phyloP scores from a whole-genome alignment of 2,329 filamentous ascomycete species.

The Podosphaera aphanis region DNA sequence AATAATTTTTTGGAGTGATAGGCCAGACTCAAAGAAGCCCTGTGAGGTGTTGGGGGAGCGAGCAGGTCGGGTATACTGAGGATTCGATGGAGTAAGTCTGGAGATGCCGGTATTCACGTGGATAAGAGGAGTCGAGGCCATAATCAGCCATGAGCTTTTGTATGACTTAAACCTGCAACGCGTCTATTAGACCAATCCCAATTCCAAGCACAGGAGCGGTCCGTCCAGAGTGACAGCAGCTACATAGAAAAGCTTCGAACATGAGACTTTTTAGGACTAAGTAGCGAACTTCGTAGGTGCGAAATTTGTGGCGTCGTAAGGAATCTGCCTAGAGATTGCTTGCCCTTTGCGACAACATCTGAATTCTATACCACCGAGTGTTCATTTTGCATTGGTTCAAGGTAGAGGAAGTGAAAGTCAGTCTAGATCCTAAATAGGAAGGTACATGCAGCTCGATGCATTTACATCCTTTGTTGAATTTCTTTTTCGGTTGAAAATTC shows the following conservation, averaged over 20 bases:
- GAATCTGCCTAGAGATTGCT: too few relatives aligned
- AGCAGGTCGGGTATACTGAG: conserved; percentile 39
- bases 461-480: too few relatives aligned
- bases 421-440: too few relatives aligned
- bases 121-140: conserved; percentile 16
- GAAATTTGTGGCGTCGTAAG: too few relatives aligned
- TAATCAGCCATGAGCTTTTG: conserved; percentile 14
- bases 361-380: too few relatives aligned
- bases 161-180: conserved; percentile 4
- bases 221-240: neutral
- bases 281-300: too few relatives aligned
- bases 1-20: conserved; percentile 65
- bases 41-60: conserved; percentile 34
- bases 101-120: conserved; percentile 19
- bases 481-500: too few relatives aligned
- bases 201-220: neutral
- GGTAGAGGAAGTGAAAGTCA: too few relatives aligned
- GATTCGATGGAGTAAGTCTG: conserved; percentile 54
- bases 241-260: neutral
- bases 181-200: neutral
- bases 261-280: neutral
- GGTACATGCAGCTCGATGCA: too few relatives aligned
- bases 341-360: too few relatives aligned
- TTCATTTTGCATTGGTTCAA: too few relatives aligned
- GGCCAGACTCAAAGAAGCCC: conserved; percentile 26